Evolutionary conservation across 2,329 filamentous ascomycete species (phyloP).

Genomic region (Aspergillus calidoustus): DNA sequence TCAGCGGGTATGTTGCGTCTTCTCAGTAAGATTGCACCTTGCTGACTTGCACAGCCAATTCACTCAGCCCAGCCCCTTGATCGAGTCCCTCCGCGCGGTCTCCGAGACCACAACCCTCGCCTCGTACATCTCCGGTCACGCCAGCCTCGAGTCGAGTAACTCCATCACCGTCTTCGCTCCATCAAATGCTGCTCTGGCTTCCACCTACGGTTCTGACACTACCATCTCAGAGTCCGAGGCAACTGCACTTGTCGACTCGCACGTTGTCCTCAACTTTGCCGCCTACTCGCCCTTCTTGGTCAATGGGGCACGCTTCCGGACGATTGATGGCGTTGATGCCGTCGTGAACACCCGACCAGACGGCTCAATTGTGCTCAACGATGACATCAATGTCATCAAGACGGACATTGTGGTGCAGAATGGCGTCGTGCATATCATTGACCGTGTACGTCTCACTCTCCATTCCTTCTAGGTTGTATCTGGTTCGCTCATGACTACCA

Average conservation of each 20-base stretch:
- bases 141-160: neutral
- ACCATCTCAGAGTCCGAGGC: neutral
- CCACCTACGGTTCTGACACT: neutral
- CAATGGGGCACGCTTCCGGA: neutral
- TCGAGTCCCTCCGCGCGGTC: neutral
- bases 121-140: neutral
- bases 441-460: neutral
- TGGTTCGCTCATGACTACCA: neutral
- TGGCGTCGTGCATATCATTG: neutral
- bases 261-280: neutral
- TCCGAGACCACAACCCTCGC: neutral
- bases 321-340: neutral
- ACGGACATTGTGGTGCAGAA: neutral
- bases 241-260: neutral
- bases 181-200: neutral
- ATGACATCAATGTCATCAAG: neutral
- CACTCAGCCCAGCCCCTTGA: neutral
- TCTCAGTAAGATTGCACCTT: neutral
- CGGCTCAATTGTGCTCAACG: neutral
- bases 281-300: neutral
- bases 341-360: neutral
- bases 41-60: conserved; percentile 1
- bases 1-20: neutral
- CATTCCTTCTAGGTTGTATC: no score
- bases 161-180: neutral